These are phyloP conservation scores for Saturnispora hagleri DNA, from an alignment of 805 yeast species.

Conservation along the genomic window DNA sequence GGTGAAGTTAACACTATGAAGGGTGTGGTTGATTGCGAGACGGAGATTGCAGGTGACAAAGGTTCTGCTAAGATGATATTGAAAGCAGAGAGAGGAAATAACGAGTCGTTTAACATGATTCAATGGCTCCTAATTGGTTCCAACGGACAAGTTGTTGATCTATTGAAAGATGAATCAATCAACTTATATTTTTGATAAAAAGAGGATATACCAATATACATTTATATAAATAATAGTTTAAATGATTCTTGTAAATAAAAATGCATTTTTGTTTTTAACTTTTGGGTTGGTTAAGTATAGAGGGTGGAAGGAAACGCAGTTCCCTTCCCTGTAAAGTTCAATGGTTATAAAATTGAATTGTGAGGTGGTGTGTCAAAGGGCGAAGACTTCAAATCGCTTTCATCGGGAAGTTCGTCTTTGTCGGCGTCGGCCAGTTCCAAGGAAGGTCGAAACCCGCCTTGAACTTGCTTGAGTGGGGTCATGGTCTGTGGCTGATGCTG, in stretches of 20 bases:
- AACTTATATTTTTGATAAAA: neutral
- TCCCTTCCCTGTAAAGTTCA: neutral
- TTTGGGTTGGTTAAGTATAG: neutral
- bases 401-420: neutral
- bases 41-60: slow-evolving; percentile 60
- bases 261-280: neutral
- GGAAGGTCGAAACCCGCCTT: neutral
- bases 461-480: neutral
- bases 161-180: slow-evolving; percentile 9
- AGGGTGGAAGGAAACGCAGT: neutral
- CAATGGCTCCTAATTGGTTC: slow-evolving; percentile 47
- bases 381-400: neutral
- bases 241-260: neutral
- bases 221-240: neutral
- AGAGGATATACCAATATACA: neutral
- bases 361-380: slow-evolving; percentile 15
- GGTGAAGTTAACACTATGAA: slow-evolving; percentile 79
- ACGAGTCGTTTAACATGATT: slow-evolving; percentile 47
- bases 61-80: slow-evolving; percentile 47
- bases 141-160: slow-evolving; percentile 37
- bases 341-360: neutral
- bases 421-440: neutral
- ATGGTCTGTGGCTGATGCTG: neutral
- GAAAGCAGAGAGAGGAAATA: slow-evolving; percentile 51
- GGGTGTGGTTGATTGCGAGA: slow-evolving; percentile 69